Base-by-base conservation (phyloP, 1,284 basidiomycete species). In the Garcileccinum viscosum region DNA sequence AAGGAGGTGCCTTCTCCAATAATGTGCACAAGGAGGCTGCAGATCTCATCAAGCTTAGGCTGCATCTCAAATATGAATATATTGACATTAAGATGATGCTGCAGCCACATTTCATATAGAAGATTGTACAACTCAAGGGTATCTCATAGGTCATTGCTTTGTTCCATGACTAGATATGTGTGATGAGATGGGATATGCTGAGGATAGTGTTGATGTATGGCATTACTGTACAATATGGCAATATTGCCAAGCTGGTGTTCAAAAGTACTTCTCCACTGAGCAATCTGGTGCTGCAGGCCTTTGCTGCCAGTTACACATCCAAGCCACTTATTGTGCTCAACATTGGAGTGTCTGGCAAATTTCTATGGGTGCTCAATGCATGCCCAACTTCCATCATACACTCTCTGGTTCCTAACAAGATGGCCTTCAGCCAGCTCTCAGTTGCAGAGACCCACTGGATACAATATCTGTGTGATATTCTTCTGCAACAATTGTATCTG, bases 251-350 rank as follows among this genome's bases (percentile, higher is more conserved):
- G 84, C 89, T 99, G 69, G 93, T 99, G 61, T 93, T 95, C 64
- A 95, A 93, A 73, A 96, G 97, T 15, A 88, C 86, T 68, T 82
- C 83, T 5, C 76, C 95, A 33, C 84, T 90, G 70, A 96, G 97
- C 80, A 99, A 98, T 82, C 88, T 95, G 73, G 84, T 88, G 5
- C 86, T 99, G 58, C 89, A 92, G 69, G 81, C 88, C 15, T 99
- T 99, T 76, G 89, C 89, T 22, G 78, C 83, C 42, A 82, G 83
- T 17, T 81, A 85, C 1, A 81, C 82, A 37, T 81, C 86, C 61
- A 95, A 93, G 79, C 96, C 96, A 2, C 85, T 99, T 72, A 90
- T 99, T 69, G 96, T 95, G 3, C 93, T 99, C 85, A 99, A 99
- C 82, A 97, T 98, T 91, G 96, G 96, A 27, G 79, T 87, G 11